A percentile compares a stretch with the other conserved stretches of the same genome.
These are phyloP conservation scores for Coix lacrymajobi DNA, from an alignment of 176 grass and related monocot species.

Conservation along the genomic window DNA sequence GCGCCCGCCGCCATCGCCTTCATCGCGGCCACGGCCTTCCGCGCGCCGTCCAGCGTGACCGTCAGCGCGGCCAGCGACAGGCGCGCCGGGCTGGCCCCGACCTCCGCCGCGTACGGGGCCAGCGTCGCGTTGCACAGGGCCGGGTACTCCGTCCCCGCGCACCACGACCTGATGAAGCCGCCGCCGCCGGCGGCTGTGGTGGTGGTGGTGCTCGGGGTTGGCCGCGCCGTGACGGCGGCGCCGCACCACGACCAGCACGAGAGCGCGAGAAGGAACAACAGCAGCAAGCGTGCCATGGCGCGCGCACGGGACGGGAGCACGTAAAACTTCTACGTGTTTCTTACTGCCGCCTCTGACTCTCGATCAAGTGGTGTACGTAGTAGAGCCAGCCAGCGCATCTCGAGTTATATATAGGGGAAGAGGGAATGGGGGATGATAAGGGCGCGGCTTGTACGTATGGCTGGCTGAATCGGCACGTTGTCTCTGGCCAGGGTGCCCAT, in stretches of 20 bases:
- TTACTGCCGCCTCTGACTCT: background rate
- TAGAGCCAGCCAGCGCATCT: background rate
- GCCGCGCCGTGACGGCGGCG: background rate
- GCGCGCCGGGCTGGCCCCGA: constrained; percentile 27
- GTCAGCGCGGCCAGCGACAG: constrained; percentile 44
- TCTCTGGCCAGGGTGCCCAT: background rate
- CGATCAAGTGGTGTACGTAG: too few species aligned
- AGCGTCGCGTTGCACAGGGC: constrained; percentile 46
- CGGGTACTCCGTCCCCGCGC: constrained; percentile 46
- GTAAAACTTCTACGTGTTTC: background rate
- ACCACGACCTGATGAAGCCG: constrained; percentile 34
- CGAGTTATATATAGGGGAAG: background rate
- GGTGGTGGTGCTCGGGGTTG: background rate
- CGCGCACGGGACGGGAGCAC: background rate
- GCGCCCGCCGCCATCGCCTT: constrained; percentile 11
- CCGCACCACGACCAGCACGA: background rate
- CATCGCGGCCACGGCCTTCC: constrained; percentile 23
- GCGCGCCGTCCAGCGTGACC: constrained; percentile 25
- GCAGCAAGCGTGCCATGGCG: constrained; percentile 9
- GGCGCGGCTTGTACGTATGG: background rate
- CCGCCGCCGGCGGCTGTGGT: background rate
- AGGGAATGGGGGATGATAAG: background rate
- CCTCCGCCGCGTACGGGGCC: constrained; percentile 17
- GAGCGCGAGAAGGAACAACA: background rate
- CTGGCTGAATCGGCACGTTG: background rate